phyloP scores from a whole-genome alignment of 2,329 filamentous ascomycete genomes.

The Orbilia javanica region DNA sequence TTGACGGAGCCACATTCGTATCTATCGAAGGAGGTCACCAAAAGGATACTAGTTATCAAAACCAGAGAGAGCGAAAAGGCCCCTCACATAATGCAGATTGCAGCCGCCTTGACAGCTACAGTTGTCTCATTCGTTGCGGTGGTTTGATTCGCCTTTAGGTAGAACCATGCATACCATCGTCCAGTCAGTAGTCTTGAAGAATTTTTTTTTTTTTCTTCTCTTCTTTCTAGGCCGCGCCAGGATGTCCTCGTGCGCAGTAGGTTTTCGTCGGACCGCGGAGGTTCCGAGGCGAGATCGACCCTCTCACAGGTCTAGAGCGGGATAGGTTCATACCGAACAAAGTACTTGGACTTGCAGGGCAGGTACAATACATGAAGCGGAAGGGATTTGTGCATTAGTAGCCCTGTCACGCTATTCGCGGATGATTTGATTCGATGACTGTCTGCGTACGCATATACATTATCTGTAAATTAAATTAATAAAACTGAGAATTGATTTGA shows the following conservation, averaged over 20 bases:
- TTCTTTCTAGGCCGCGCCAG: slow-evolving; percentile 23
- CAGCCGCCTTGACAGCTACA: slow-evolving; percentile 30
- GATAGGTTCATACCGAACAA: slow-evolving; percentile 10
- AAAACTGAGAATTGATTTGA: slow-evolving; percentile 36
- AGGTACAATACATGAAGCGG: slow-evolving; percentile 9
- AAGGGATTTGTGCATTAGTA: slow-evolving; percentile 21
- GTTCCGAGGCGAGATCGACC: slow-evolving; percentile 51
- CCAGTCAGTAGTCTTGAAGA: slow-evolving; percentile 11
- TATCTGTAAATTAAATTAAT: slow-evolving; percentile 20
- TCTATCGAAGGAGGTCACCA: slow-evolving; percentile 1
- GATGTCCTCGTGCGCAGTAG: slow-evolving; percentile 56
- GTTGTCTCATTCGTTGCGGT: slow-evolving; percentile 21
- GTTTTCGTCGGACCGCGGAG: slow-evolving; percentile 56
- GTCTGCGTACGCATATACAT: background rate
- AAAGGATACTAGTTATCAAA: background rate
- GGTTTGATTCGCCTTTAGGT: slow-evolving; percentile 46
- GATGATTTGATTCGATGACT: slow-evolving; percentile 55
- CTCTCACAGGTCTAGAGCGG: slow-evolving; percentile 20
- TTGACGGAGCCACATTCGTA: slow-evolving; percentile 25
- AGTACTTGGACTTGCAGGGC: slow-evolving; percentile 26
- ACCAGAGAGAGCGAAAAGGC: background rate
- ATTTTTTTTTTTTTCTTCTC: slow-evolving; percentile 23
- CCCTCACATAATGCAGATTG: slow-evolving; percentile 25
- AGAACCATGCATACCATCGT: slow-evolving; percentile 31
- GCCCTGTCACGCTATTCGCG: slow-evolving; percentile 56